Evolutionary conservation across 1,139 yeast species (phyloP).

Genomic region (Taphrina sp.): DNA sequence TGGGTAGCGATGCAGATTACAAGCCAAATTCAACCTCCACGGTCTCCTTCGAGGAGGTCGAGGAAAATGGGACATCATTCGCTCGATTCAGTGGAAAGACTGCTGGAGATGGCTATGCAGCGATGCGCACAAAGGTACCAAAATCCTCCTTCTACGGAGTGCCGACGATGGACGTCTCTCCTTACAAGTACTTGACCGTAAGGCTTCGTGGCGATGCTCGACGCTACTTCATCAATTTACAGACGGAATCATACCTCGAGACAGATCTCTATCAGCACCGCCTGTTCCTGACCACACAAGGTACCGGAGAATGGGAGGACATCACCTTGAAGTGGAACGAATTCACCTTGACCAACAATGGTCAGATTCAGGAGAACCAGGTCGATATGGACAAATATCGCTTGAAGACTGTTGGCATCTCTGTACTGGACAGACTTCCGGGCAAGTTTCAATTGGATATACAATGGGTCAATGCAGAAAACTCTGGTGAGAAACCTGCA

Average conservation of each 20-base stretch:
- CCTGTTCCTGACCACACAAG: conserved; percentile 57
- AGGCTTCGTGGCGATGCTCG: conserved; percentile 73
- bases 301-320: conserved; percentile 73
- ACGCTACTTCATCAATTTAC: conserved; percentile 74
- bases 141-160: conserved; percentile 40
- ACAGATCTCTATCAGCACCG: conserved; percentile 84
- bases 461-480: conserved; percentile 65
- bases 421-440: conserved; percentile 72
- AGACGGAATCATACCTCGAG: conserved; percentile 61
- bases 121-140: conserved; percentile 73
- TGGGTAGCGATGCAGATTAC: conserved; percentile 26
- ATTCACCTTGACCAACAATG: conserved; percentile 81
- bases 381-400: conserved; percentile 61
- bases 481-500: background rate
- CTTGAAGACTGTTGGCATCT: conserved; percentile 73
- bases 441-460: conserved; percentile 72
- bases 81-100: conserved; percentile 24
- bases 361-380: conserved; percentile 68
- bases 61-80: conserved; percentile 3
- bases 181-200: conserved; percentile 58
- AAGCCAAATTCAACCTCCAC: conserved; percentile 12
- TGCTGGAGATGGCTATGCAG: conserved; percentile 63
- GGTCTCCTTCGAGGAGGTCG: background rate
- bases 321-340: conserved; percentile 51
- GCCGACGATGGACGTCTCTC: conserved; percentile 60